Base-by-base conservation (phyloP, 1,139 yeast species). In the Torulaspora globosa region DNA sequence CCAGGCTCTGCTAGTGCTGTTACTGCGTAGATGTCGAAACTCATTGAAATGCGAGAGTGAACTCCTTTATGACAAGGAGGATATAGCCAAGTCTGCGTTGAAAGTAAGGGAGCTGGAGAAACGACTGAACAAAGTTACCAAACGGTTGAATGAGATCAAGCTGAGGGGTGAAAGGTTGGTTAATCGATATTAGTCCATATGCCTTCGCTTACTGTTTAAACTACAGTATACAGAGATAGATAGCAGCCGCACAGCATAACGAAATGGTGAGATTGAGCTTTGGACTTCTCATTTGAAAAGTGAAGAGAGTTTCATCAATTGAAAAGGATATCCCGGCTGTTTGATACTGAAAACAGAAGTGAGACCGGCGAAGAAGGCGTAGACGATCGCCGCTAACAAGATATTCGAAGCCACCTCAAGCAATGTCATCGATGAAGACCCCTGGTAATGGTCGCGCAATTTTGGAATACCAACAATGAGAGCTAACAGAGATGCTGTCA, bases 321-420 rank as follows among this genome's bases (percentile, higher is more conserved):
- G 63, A 59, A 63, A 81, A 46, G 94, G 95, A 59, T 82, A 84
- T 0, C 83, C 82, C 9, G 69, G 57, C 45, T 78, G 77, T 67
- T 84, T 84, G 53, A 74, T 56, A 23, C 71, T 73, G 67, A 82
- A 84, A 37, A 82, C 70, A 19, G 70, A 67, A 44, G 83, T 70
- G 50, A 81, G 69, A 29, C 74, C 69, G 54, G 84, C 76, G 67
- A 75, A 84, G 43, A 75, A 65, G 11, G 78, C 58, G 55, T 77
- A 77, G 23, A 81, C 61, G 19, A 70, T 57, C 1, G 65, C 56
- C 21, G 75, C 62, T 14, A 76, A 60, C 3, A 70, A 52, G 1
- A 70, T 56, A 9, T 77, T 73, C 9, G 76, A 72, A n/a, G 74
- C 46, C 29, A 79, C 63, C 46, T 71, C 73, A 11, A 73, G 70